phyloP scores from a whole-genome alignment of 2,329 filamentous ascomycete genomes.

The Fusarium solani-melongenae region DNA sequence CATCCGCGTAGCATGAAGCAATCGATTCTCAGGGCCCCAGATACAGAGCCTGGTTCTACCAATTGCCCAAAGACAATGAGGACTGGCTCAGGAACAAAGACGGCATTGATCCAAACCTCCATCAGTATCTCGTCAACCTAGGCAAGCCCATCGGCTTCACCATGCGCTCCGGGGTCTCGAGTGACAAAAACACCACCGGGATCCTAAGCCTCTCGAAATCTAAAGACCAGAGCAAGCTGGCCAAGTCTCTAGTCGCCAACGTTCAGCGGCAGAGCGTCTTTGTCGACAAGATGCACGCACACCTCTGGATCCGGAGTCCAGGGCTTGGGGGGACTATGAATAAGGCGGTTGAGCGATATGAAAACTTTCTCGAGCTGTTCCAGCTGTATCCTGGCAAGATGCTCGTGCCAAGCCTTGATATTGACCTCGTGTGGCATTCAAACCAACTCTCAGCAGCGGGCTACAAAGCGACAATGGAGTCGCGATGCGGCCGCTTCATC shows the following conservation, averaged over 20 bases:
- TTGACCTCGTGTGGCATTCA: slow-evolving; percentile 57
- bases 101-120: slow-evolving; percentile 1
- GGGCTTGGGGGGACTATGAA: slow-evolving; percentile 47
- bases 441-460: slow-evolving; percentile 49
- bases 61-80: neutral
- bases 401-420: slow-evolving; percentile 53
- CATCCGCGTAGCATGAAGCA: slow-evolving; percentile 10
- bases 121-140: slow-evolving; percentile 4
- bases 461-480: slow-evolving; percentile 39
- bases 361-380: slow-evolving; percentile 50
- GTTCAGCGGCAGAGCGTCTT: slow-evolving; percentile 50
- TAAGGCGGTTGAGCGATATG: slow-evolving; percentile 51
- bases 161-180: neutral
- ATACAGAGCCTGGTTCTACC: slow-evolving; percentile 17
- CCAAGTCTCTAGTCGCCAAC: slow-evolving; percentile 15
- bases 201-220: neutral
- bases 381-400: slow-evolving; percentile 48
- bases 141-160: slow-evolving; percentile 6
- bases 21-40: slow-evolving; percentile 28
- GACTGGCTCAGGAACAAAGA: neutral
- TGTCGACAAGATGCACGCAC: slow-evolving; percentile 51
- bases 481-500: slow-evolving; percentile 42
- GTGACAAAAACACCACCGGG: neutral
- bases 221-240: neutral
- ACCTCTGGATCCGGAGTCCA: slow-evolving; percentile 53